Conservation (phyloP, 805 yeast genomes). For the Lachancea nothofagi region DNA sequence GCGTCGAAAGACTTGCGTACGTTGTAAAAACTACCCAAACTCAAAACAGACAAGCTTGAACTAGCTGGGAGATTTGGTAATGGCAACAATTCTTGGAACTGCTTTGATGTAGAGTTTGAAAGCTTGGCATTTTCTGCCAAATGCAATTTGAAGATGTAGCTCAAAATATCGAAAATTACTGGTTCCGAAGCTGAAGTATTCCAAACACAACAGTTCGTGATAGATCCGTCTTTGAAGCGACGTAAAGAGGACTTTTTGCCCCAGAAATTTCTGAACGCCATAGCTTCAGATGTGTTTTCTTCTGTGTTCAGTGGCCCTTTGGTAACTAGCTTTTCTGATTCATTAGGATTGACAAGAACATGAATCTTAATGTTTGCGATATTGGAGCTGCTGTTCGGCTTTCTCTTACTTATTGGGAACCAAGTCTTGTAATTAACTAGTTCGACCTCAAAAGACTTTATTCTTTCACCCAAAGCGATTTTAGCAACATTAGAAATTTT, state of each 20-base stretch:
- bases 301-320: conserved; percentile 73
- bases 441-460: conserved; percentile 34
- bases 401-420: conserved; percentile 45
- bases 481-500: conserved; percentile 54
- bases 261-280: conserved; percentile 80
- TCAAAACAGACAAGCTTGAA: conserved; percentile 44
- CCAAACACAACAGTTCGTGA: conserved; percentile 92
- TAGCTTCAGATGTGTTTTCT: conserved; percentile 47
- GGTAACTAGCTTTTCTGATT: conserved; percentile 75
- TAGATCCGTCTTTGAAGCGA: conserved; percentile 87
- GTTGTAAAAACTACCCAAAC: conserved; percentile 39
- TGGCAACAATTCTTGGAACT: conserved; percentile 51
- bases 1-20: conserved; percentile 52
- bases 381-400: conserved; percentile 36
- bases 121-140: conserved; percentile 39
- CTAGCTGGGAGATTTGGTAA: conserved; percentile 55
- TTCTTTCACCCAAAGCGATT: conserved; percentile 50
- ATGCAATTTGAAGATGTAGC: conserved; percentile 60
- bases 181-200: conserved; percentile 49
- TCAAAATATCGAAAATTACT: conserved; percentile 57
- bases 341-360: conserved; percentile 59
- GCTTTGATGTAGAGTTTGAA: conserved; percentile 33
- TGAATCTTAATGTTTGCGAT: conserved; percentile 49
- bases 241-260: conserved; percentile 79
- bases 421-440: conserved; percentile 27